These are phyloP conservation scores for Russula abietina DNA, from an alignment of 768 basidiomycete species.

Conservation along the genomic window DNA sequence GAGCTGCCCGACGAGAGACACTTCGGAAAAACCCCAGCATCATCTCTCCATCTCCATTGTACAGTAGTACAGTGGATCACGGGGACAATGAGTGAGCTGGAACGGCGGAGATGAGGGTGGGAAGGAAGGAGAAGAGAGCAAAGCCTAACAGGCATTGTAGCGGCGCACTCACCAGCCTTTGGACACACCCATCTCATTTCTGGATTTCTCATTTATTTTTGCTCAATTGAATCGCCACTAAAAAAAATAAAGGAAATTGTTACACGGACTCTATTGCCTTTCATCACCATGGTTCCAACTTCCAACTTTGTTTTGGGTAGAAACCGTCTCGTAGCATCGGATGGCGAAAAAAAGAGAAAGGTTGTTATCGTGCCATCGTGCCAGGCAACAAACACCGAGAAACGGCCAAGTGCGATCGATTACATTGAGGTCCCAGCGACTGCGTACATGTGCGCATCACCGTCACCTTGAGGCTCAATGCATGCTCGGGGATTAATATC, in stretches of 20 bases:
- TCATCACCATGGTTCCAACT: not conserved
- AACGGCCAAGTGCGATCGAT: not conserved
- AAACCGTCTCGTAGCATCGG: not conserved
- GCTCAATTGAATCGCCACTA: not conserved
- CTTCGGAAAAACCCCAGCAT: not conserved
- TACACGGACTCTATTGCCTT: not conserved
- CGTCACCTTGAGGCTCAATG: not conserved
- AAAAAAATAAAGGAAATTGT: not conserved
- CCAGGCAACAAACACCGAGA: not conserved
- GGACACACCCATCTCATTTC: not conserved
- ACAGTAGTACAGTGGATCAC: not conserved
- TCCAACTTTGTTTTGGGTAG: not conserved
- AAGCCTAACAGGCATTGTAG: not conserved
- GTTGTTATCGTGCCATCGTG: not conserved
- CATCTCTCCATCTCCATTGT: too few species aligned
- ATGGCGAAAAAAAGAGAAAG: not conserved
- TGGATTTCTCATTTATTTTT: too few species aligned
- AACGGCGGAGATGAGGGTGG: not conserved
- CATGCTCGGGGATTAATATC: not conserved
- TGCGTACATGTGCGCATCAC: not conserved
- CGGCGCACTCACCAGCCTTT: not conserved
- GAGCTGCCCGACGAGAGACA: not conserved
- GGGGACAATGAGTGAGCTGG: not conserved
- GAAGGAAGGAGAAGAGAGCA: not conserved
- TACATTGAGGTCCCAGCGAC: not conserved